A percentile compares a stretch with the other conserved stretches of the same genome.
Conservation (phyloP, 1,139 yeast genomes). For the Suzukiozyma palmioleophila region DNA sequence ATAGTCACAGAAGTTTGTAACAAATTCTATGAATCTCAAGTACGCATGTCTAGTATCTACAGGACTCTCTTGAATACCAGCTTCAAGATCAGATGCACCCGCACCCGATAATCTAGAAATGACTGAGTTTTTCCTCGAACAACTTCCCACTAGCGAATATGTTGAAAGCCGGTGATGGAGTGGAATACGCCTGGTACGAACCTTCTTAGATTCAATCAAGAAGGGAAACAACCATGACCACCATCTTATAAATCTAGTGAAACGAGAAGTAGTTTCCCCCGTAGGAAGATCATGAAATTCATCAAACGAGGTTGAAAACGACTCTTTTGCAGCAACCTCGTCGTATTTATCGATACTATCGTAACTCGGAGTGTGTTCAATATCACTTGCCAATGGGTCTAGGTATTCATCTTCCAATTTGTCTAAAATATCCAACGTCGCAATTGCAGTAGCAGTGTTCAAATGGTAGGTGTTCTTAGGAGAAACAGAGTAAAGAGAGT, state of each 20-base stretch:
- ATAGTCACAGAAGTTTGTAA: conserved; percentile 1
- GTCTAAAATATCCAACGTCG: conserved; percentile 4
- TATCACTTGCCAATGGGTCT: not conserved
- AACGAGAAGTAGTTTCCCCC: not conserved
- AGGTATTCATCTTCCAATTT: not conserved
- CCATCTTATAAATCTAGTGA: conserved; percentile 13
- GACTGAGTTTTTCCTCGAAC: not conserved
- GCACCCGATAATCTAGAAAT: not conserved
- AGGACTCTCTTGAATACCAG: conserved; percentile 1
- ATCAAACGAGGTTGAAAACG: not conserved
- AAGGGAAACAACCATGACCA: conserved; percentile 24
- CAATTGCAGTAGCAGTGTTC: conserved; percentile 29
- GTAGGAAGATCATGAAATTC: not conserved
- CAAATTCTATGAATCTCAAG: not conserved
- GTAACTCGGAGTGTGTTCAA: not conserved
- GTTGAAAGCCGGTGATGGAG: not conserved
- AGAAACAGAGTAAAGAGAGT: conserved; percentile 36
- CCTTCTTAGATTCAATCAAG: conserved; percentile 5
- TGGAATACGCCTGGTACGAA: not conserved
- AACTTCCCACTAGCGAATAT: not conserved
- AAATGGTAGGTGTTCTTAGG: conserved; percentile 39
- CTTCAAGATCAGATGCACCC: not conserved
- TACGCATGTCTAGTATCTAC: not conserved
- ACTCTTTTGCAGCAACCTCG: not conserved
- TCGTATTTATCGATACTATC: not conserved